Base-by-base conservation (phyloP, 306 rosid species). In the Acacia melanoxylon region DNA sequence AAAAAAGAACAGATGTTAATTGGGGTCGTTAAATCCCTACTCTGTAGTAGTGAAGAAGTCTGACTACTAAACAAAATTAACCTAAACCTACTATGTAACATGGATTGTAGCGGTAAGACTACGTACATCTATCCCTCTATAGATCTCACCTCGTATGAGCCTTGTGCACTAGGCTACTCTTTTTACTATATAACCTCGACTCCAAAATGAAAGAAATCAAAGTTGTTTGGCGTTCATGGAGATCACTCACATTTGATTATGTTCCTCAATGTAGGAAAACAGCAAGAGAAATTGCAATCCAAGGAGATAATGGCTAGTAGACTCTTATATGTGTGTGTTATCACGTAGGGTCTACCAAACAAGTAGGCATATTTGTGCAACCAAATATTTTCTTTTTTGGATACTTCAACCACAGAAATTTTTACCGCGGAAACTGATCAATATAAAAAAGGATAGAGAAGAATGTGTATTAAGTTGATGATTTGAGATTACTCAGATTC, bases 121-220 rank as follows among this genome's bases (percentile, higher is more conserved):
- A 0, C 5, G 0, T 33, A 33, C 5, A 33, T 33, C 37, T 33
- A 4, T 33, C 37, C 37, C 5, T 33, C 35, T 0, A 17, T 0
- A 33, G 5, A 33, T 33, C 0, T 33, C 0, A 33, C 6, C 0
- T 33, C 0, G 5, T 33, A 4, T 0, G 5, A 4, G 37, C 3
- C 3, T 33, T 33, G 0, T 33, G 0, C 37, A 33, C 3, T 33
- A 0, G 6, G 0, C 6, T 33, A 6, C 37, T 33, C 37, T 33
- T 33, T 33, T 33, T 33, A 33, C 37, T 33, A 33, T 33, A 33
- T 11, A 51, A 51, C 8, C 2, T 3, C 10, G 6, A 19, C 22
- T 51, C 19, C 59, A 15, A 6, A 51, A 15, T 16, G 7, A 51
- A 15, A 51, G 10, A 52, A 10, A 48, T 48, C 3, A 14, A 58